These are phyloP conservation scores for Lignosus rhinocerotis DNA, from an alignment of 1,284 basidiomycete genomes.

Conservation along the genomic window DNA sequence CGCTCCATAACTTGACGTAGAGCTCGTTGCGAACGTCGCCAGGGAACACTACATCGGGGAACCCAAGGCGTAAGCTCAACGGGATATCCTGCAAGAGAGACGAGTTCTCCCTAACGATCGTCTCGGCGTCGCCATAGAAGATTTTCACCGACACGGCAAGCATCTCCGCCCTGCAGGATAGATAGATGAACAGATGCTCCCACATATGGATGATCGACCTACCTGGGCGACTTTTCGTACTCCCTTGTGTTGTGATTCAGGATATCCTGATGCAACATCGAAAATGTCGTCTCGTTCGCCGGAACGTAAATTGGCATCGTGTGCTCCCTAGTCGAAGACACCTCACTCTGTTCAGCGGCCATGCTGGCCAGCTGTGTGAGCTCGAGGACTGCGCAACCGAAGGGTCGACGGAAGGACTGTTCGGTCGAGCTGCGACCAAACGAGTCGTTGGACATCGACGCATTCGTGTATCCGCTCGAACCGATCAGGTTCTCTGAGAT, in stretches of 20 bases:
- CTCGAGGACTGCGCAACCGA: slow-evolving; percentile 92
- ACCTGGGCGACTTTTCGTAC: slow-evolving; percentile 85
- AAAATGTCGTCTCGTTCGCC: slow-evolving; percentile 83
- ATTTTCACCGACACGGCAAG: slow-evolving; percentile 89
- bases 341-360: slow-evolving; percentile 59
- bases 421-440: slow-evolving; percentile 22
- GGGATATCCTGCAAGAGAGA: slow-evolving; percentile 85
- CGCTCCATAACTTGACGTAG: slow-evolving; percentile 93
- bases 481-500: slow-evolving; percentile 48
- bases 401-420: slow-evolving; percentile 77
- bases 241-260: slow-evolving; percentile 80
- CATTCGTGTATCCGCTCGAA: slow-evolving; percentile 6
- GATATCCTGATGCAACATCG: slow-evolving; percentile 94
- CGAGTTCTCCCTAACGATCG: slow-evolving; percentile 83
- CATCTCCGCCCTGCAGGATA: slow-evolving; percentile 78
- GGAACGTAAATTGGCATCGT: slow-evolving; percentile 91
- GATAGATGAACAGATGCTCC: slow-evolving; percentile 5
- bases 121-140: slow-evolving; percentile 80
- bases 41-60: slow-evolving; percentile 95
- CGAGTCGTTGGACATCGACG: slow-evolving; percentile 13
- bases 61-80: slow-evolving; percentile 87
- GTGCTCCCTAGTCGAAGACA: slow-evolving; percentile 69
- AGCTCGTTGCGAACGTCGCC: slow-evolving; percentile 92
- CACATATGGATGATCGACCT: slow-evolving; percentile 25
- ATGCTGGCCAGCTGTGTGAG: slow-evolving; percentile 76